Percentiles rank a stretch among this genome's conserved stretches.
These are phyloP conservation scores for Fusarium sacchari DNA, from an alignment of 2,329 filamentous ascomycete genomes.

Conservation along the genomic window DNA sequence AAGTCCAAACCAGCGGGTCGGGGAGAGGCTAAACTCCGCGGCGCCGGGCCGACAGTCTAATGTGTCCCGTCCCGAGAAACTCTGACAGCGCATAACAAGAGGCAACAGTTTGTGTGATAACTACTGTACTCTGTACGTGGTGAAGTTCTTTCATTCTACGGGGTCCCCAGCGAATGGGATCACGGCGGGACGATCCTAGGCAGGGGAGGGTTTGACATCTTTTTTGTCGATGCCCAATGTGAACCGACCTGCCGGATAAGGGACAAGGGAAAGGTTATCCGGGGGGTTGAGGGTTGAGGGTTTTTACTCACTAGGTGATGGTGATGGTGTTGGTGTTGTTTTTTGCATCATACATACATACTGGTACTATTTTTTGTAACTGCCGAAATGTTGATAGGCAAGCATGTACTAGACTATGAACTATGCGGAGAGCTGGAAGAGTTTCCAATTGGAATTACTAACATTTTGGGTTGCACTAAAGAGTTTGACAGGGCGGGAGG, in stretches of 20 bases:
- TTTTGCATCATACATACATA: neutral
- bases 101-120: conserved; percentile 1
- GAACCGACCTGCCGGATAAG: conserved; percentile 28
- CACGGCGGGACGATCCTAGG: conserved; percentile 17
- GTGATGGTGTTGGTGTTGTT: neutral
- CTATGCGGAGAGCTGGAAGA: neutral
- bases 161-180: conserved; percentile 21
- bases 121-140: too few species aligned
- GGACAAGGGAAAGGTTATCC: conserved; percentile 22
- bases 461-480: neutral
- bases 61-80: neutral
- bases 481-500: neutral
- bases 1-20: conserved; percentile 26
- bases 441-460: neutral
- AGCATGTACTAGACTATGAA: conserved; percentile 4
- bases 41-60: conserved; percentile 33
- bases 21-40: conserved; percentile 31
- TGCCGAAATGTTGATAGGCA: conserved; percentile 28
- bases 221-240: conserved; percentile 31
- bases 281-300: neutral
- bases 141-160: neutral
- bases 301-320: neutral
- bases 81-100: conserved; percentile 24
- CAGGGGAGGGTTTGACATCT: neutral
- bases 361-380: conserved; percentile 12